These are phyloP conservation scores for Candida anutae DNA, from an alignment of 1,139 yeast genomes.

Conservation along the genomic window DNA sequence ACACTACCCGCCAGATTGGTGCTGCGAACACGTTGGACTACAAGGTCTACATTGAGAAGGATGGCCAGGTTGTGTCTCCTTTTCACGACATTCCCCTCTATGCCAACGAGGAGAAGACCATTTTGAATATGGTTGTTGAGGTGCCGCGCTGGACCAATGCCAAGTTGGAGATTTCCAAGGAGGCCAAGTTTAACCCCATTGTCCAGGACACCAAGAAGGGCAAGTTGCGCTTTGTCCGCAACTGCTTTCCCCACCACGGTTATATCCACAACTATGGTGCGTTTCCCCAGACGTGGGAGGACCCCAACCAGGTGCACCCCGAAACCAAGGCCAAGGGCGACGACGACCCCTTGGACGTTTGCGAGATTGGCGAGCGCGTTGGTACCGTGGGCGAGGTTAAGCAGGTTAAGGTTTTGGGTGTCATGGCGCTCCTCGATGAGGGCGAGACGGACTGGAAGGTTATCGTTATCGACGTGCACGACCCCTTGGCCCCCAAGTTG, in stretches of 20 bases:
- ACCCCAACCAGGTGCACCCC: constrained; percentile 35
- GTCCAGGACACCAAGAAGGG: constrained; percentile 92
- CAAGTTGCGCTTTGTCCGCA: constrained; percentile 76
- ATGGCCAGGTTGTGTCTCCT: constrained; percentile 54
- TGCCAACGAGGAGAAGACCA: constrained; percentile 52
- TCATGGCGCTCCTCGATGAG: constrained; percentile 89
- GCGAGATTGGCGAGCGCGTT: constrained; percentile 77
- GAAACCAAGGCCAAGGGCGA: constrained; percentile 61
- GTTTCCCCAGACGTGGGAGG: constrained; percentile 98
- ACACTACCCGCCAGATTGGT: constrained; percentile 79
- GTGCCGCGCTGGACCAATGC: constrained; percentile 96
- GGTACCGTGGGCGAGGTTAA: constrained; percentile 69
- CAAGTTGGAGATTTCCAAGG: constrained; percentile 81
- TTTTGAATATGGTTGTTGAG: constrained; percentile 86
- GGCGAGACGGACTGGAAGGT: constrained; percentile 99
- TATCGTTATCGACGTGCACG: constrained; percentile 74
- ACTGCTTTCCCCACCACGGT: constrained; percentile 94
- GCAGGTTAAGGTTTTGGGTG: constrained; percentile 86
- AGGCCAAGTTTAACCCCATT: constrained; percentile 73
- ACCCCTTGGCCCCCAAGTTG: constrained; percentile 69
- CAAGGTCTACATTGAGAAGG: constrained; percentile 65
- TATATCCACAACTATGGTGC: constrained; percentile 97
- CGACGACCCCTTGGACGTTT: constrained; percentile 92
- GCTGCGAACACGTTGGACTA: constrained; percentile 88
- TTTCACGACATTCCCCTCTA: constrained; percentile 88